Conservation (phyloP, 2,329 filamentous ascomycete genomes). For the Lachnum nothofagi region DNA sequence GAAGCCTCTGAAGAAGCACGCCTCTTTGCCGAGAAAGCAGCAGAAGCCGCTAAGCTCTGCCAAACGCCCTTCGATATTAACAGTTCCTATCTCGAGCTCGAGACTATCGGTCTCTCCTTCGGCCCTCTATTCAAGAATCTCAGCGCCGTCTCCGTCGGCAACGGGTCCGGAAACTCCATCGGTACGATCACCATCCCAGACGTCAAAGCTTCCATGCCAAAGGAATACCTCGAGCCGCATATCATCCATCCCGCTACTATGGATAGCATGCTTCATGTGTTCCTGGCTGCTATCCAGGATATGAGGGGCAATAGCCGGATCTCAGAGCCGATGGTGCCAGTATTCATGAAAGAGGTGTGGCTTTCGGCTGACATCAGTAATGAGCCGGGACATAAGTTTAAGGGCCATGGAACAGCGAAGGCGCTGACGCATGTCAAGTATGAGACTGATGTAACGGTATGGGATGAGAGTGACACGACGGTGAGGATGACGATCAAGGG, state of each 20-base stretch:
- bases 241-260: slow-evolving; percentile 36
- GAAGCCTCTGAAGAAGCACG: slow-evolving; percentile 21
- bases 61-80: slow-evolving; percentile 25
- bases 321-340: slow-evolving; percentile 28
- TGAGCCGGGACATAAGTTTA: slow-evolving; percentile 21
- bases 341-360: slow-evolving; percentile 33
- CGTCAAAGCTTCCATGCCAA: slow-evolving; percentile 32
- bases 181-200: slow-evolving; percentile 12
- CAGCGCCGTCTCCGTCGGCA: slow-evolving; percentile 6
- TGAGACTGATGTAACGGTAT: slow-evolving; percentile 22
- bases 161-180: not conserved
- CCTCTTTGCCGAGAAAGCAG: slow-evolving; percentile 16
- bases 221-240: slow-evolving; percentile 31
- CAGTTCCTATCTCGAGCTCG: slow-evolving; percentile 23
- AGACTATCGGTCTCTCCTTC: slow-evolving; percentile 29
- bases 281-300: slow-evolving; percentile 27
- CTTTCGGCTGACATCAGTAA: slow-evolving; percentile 28
- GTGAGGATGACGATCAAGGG: slow-evolving; percentile 25
- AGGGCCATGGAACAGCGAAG: slow-evolving; percentile 25
- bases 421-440: slow-evolving; percentile 22
- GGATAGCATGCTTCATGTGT: slow-evolving; percentile 34
- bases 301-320: slow-evolving; percentile 22
- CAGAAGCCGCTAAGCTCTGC: slow-evolving; percentile 20
- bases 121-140: slow-evolving; percentile 31
- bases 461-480: slow-evolving; percentile 17